Percentiles rank a stretch among this genome's conserved stretches.
Evolutionary conservation across 257 asterid species (phyloP).

Genomic region (Cynanchum wilfordii): DNA sequence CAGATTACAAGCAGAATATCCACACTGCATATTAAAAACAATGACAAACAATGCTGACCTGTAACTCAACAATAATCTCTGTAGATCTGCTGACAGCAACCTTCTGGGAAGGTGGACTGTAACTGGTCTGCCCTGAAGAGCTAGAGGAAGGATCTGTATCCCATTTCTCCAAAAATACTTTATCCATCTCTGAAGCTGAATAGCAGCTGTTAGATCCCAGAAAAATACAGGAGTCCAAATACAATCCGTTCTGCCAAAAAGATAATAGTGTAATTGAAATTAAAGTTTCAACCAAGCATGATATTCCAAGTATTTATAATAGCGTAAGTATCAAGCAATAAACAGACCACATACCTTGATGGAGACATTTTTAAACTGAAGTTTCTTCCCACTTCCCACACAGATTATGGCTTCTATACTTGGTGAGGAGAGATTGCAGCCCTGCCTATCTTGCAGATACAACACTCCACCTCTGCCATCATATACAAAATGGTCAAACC

Average conservation of each 20-base stretch:
- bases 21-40: background rate
- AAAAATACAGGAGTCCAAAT: conserved; percentile 76
- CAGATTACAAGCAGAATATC: background rate
- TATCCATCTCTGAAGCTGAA: conserved; percentile 68
- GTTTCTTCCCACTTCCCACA: conserved; percentile 87
- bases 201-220: conserved; percentile 91
- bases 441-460: conserved; percentile 70
- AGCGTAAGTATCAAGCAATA: background rate
- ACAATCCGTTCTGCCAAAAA: conserved; percentile 58
- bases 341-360: conserved; percentile 50
- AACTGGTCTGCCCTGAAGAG: conserved; percentile 34
- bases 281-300: background rate
- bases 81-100: conserved; percentile 45
- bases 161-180: conserved; percentile 57
- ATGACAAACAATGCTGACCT: conserved; percentile 36
- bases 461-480: conserved; percentile 91
- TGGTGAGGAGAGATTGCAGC: conserved; percentile 50
- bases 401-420: conserved; percentile 70
- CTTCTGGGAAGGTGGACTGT: conserved; percentile 32
- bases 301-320: background rate
- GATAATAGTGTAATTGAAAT: conserved; percentile 14
- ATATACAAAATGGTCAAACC: conserved; percentile 63
- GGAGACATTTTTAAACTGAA: conserved; percentile 77
- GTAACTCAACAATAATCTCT: conserved; percentile 69
- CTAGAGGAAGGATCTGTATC: conserved; percentile 35